Evolutionary conservation across 176 grass and related monocot genomes (phyloP).

Genomic region (Puya raimondii): DNA sequence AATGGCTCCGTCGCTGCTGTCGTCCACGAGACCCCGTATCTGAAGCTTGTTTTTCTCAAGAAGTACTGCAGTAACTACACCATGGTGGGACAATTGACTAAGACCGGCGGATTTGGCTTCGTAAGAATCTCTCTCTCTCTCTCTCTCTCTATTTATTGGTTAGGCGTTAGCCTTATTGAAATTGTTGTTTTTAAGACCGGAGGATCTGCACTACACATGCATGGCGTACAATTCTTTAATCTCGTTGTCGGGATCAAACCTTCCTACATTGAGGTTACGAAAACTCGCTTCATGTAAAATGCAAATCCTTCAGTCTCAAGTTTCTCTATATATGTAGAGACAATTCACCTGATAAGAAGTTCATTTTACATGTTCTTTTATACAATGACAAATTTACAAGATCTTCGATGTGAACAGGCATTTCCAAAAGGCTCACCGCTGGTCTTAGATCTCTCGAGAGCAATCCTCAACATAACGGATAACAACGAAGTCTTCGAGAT

Average conservation of each 20-base stretch:
- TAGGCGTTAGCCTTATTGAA: too few species aligned
- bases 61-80: slow-evolving; percentile 41
- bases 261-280: not conserved
- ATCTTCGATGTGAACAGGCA: slow-evolving; percentile 15
- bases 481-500: slow-evolving; percentile 31
- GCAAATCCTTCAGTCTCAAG: too few species aligned
- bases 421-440: slow-evolving; percentile 30
- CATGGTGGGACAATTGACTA: slow-evolving; percentile 24
- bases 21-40: slow-evolving; percentile 58
- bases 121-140: slow-evolving; percentile 27
- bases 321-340: too few species aligned
- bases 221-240: too few species aligned
- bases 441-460: slow-evolving; percentile 33
- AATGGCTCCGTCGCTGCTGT: slow-evolving; percentile 43
- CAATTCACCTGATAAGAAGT: too few species aligned
- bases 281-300: not conserved
- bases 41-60: slow-evolving; percentile 40
- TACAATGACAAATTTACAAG: too few species aligned
- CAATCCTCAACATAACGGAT: slow-evolving; percentile 47
- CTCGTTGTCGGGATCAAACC: not conserved
- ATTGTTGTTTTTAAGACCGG: too few species aligned
- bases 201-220: too few species aligned
- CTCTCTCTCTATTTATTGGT: not conserved
- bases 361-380: too few species aligned
- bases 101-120: slow-evolving; percentile 65